phyloP scores from a whole-genome alignment of 169 alveolate species.

The Plasmodium malariae region DNA sequence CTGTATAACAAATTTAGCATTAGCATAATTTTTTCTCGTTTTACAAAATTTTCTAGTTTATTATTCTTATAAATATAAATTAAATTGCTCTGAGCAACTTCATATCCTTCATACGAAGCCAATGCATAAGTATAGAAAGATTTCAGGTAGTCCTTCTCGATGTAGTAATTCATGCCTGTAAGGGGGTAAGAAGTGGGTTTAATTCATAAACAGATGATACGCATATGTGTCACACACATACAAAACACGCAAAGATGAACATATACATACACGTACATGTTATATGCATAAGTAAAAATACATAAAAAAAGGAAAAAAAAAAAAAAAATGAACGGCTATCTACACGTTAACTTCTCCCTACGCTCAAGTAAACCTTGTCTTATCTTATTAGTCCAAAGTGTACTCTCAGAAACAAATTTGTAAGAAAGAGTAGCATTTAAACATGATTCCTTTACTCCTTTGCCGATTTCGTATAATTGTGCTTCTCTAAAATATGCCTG shows the following conservation, averaged over 20 bases:
- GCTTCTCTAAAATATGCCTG: conserved; percentile 77
- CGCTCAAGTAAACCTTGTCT: conserved; percentile 43
- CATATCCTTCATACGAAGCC: conserved; percentile 83
- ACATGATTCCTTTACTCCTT: conserved; percentile 68
- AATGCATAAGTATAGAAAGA: conserved; percentile 77
- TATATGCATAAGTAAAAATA: background rate
- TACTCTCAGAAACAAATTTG: conserved; percentile 72
- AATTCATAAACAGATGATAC: no score
- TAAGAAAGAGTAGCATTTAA: conserved; percentile 68
- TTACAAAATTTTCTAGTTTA: conserved; percentile 12
- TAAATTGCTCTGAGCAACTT: conserved; percentile 80
- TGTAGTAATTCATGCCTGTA: conserved; percentile 62
- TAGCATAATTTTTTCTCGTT: conserved; percentile 51
- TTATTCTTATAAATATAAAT: conserved; percentile 61
- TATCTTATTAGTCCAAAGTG: conserved; percentile 49
- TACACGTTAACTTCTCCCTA: background rate
- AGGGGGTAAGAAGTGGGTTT: background rate
- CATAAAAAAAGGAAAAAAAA: no score
- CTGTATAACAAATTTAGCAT: conserved; percentile 44
- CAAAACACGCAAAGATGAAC: no score
- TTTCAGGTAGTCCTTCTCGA: conserved; percentile 71
- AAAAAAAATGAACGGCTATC: no score
- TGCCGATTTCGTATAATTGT: conserved; percentile 74
- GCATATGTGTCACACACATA: no score
- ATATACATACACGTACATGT: background rate